Conservation (phyloP, 2,329 filamentous ascomycete genomes). For the Aotearoamyces nothofagi region DNA sequence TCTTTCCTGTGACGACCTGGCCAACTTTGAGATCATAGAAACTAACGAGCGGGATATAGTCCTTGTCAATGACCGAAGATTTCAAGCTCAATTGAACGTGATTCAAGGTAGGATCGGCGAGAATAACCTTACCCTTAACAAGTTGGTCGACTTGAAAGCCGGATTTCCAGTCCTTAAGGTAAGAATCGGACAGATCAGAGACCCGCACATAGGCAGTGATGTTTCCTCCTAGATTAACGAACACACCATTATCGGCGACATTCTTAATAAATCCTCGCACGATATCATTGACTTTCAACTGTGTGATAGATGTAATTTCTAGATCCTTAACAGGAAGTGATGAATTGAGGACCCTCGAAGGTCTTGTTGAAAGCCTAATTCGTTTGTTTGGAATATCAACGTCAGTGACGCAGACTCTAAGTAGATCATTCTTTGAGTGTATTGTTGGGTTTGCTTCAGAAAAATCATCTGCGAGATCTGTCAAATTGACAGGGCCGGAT, state of each 20-base stretch:
- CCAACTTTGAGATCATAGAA: conserved; percentile 67
- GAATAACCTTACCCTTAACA: conserved; percentile 71
- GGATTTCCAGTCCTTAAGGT: conserved; percentile 90
- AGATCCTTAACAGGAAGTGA: conserved; percentile 66
- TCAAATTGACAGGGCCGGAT: conserved; percentile 65
- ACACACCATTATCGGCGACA: conserved; percentile 77
- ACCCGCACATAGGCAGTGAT: conserved; percentile 75
- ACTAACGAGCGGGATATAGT: conserved; percentile 59
- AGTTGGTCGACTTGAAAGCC: conserved; percentile 79
- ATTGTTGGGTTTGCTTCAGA: conserved; percentile 60
- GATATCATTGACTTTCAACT: conserved; percentile 63
- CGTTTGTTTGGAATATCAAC: conserved; percentile 77
- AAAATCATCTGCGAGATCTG: conserved; percentile 80
- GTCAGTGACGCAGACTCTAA: conserved; percentile 73
- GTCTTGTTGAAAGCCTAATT: conserved; percentile 65
- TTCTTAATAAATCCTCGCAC: conserved; percentile 87
- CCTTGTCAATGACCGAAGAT: conserved; percentile 63
- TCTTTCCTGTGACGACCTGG: conserved; percentile 74
- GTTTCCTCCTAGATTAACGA: conserved; percentile 68
- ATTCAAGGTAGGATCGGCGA: conserved; percentile 50
- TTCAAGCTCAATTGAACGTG: conserved; percentile 82
- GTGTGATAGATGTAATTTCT: conserved; percentile 56
- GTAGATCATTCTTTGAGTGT: conserved; percentile 70
- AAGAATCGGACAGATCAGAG: conserved; percentile 77
- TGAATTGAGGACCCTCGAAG: conserved; percentile 81